Conservation (phyloP, 148 eudicot species). For the Dysphania ambrosioides region DNA sequence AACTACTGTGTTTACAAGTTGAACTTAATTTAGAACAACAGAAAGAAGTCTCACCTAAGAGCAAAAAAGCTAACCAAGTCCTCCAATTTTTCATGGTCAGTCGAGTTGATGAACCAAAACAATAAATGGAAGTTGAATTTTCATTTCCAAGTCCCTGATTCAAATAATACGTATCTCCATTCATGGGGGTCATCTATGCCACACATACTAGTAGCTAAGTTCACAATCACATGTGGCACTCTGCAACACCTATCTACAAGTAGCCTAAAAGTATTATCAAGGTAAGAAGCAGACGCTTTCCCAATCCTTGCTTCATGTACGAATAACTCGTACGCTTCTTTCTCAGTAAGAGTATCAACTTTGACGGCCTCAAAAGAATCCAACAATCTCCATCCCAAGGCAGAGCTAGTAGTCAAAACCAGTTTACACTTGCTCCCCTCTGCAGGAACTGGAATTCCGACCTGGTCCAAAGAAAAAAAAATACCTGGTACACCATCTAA, state of each 20-base stretch:
- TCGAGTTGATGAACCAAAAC: too few relatives aligned
- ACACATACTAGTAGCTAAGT: slow-evolving; percentile 4
- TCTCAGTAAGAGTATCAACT: slow-evolving; percentile 3
- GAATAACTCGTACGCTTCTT: slow-evolving; percentile 10
- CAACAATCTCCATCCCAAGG: slow-evolving; percentile 7
- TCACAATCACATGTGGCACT: slow-evolving; percentile 11
- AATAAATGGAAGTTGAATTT: too few relatives aligned
- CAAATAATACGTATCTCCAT: background rate
- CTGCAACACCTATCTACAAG: slow-evolving; percentile 11
- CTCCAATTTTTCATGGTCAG: too few relatives aligned
- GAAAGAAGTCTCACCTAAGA: too few relatives aligned
- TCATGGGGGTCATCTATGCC: background rate
- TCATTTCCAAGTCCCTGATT: too few relatives aligned
- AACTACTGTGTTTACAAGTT: too few relatives aligned
- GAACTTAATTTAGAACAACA: too few relatives aligned
- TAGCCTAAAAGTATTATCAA: background rate
- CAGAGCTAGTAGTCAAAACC: slow-evolving; percentile 5
- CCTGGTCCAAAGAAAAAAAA: background rate
- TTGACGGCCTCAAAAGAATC: background rate
- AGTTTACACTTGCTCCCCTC: slow-evolving; percentile 18
- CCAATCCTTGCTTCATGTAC: slow-evolving; percentile 12
- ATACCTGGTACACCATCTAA: slow-evolving; percentile 15
- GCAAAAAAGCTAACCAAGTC: too few relatives aligned
- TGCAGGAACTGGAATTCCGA: slow-evolving; percentile 12
- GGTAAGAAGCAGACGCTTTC: background rate